Conservation (phyloP, 192 early-diverging fungal genomes). For the Gaertneriomyces sp. region DNA sequence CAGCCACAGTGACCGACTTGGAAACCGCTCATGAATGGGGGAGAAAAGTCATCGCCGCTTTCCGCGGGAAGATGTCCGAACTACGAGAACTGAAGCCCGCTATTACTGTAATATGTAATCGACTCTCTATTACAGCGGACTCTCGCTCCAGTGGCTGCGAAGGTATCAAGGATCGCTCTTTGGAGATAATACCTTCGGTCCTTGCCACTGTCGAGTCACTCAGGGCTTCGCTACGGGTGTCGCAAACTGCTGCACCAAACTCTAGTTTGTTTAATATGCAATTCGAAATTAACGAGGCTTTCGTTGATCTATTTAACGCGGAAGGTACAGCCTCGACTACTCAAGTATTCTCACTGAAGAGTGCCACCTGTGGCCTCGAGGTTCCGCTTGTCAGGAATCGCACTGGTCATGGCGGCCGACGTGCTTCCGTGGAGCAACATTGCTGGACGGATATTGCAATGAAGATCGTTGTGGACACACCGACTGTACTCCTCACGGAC, state of each 20-base stretch:
- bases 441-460: background rate
- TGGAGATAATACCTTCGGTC: background rate
- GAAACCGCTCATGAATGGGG: too few relatives aligned
- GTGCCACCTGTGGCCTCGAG: slow-evolving; percentile 2
- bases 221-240: too few relatives aligned
- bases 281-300: background rate
- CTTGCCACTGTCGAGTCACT: background rate
- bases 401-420: background rate
- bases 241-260: background rate
- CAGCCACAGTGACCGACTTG: too few relatives aligned
- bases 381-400: background rate
- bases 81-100: slow-evolving; percentile 3
- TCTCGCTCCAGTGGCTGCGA: background rate
- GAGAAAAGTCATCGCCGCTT: background rate
- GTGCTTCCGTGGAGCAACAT: background rate
- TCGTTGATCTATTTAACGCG: background rate
- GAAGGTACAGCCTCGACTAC: background rate
- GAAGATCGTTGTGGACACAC: slow-evolving; percentile 10
- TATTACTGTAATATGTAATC: background rate
- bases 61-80: slow-evolving; percentile 5
- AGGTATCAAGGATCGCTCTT: background rate
- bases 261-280: background rate
- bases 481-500: slow-evolving; percentile 1
- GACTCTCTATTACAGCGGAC: slow-evolving; percentile 1
- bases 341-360: background rate